Base-by-base conservation (phyloP, 306 rosid genomes). In the Cotoneaster glaucophyllus region DNA sequence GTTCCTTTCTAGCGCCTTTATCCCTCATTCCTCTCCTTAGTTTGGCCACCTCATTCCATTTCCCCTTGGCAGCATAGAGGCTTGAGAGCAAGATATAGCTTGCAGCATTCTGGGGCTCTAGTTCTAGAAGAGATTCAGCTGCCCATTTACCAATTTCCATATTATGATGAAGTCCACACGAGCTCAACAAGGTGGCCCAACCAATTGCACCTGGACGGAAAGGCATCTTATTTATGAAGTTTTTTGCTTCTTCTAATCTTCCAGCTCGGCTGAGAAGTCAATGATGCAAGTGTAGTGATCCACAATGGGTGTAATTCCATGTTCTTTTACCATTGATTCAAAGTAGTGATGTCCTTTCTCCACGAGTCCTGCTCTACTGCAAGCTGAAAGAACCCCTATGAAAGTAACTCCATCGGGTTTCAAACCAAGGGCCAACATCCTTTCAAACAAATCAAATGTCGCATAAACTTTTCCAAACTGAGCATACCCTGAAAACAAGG, bases 221-320 rank as follows among this genome's bases (percentile, higher is more conserved):
- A 78, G 98, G 97, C 96, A 94, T 94, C 73, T 82, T 77, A 53
- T 77, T 81, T 78, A 90, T 91, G 82, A 93, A 93, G 45, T 50
- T 48, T 67, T 63, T 86, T 44, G 98, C 96, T 82, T 90, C 97
- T 80, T 90, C 97, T 73, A 93, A 82, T 71, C 83, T 90, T 74
- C 98, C 98, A 67, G 98, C 89, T 75, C 95, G 87, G 70, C 98
- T 87, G 68, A 88, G 87, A 77, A 95, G 79, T 94, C 98, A 78
- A 94, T 87, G 89, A 91, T 90, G 85, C 98, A 94, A 69, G 94
- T 90, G 77, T 86, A 91, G 84, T 94, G 97, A 86, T 88, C 97
- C 7, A 78, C 80, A 77, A 84, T 71, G 2, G 96, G 97, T 15
- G 75, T 69, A 29, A 94, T 94, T 73, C 89, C 80, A 78, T 91